Evolutionary conservation across 352 stramenopile species (phyloP).

Genomic region (Chrysophaeum taylorii): DNA sequence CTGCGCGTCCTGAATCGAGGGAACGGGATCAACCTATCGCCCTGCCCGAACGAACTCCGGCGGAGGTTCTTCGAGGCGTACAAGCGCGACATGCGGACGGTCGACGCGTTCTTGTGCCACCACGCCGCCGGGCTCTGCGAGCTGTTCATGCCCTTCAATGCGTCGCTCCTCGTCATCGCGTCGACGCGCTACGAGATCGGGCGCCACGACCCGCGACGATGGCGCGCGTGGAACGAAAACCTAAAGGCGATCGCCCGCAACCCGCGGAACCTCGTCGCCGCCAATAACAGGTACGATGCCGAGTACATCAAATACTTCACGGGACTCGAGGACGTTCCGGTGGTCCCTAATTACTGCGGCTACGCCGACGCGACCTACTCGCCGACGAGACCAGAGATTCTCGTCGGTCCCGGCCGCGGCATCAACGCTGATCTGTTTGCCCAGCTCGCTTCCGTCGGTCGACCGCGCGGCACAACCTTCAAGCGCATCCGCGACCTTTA

Average conservation of each 20-base stretch:
- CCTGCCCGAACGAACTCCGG: slow-evolving; percentile 23
- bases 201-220: slow-evolving; percentile 1
- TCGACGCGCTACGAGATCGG: slow-evolving; percentile 28
- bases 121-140: slow-evolving; percentile 24
- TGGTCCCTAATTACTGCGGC: slow-evolving; percentile 22
- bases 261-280: slow-evolving; percentile 21
- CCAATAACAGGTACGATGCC: slow-evolving; percentile 27
- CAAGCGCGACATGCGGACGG: slow-evolving; percentile 14
- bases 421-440: slow-evolving; percentile 5
- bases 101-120: slow-evolving; percentile 29
- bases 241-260: slow-evolving; percentile 19
- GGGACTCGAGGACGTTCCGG: slow-evolving; percentile 19
- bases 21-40: slow-evolving; percentile 23
- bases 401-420: slow-evolving; percentile 15
- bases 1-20: slow-evolving; percentile 20
- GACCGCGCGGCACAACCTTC: background rate
- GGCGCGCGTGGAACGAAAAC: slow-evolving; percentile 27
- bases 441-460: background rate
- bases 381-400: background rate
- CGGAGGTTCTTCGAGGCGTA: slow-evolving; percentile 24
- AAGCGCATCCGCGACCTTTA: slow-evolving; percentile 20
- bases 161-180: slow-evolving; percentile 22
- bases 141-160: slow-evolving; percentile 27
- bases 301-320: slow-evolving; percentile 30
- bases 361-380: slow-evolving; percentile 17